A percentile compares a stretch with the other conserved stretches of the same genome.
These are phyloP conservation scores for Neonectria neomacrospora DNA, from an alignment of 2,329 filamentous ascomycete genomes.

Conservation along the genomic window DNA sequence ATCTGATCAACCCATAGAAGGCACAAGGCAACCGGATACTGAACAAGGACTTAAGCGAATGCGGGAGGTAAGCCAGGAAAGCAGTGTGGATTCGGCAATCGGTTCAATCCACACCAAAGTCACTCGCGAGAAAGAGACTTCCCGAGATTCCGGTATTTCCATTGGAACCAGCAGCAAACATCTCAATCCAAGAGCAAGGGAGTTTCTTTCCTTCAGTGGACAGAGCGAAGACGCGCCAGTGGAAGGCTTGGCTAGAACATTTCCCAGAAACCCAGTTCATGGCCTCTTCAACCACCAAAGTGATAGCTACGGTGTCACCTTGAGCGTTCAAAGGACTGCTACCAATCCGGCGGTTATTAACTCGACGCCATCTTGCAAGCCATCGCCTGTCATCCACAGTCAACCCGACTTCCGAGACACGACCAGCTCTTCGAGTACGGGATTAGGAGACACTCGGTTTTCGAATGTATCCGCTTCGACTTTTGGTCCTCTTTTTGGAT, in stretches of 20 bases:
- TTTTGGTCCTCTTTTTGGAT: constrained; percentile 21
- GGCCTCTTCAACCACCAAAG: neutral
- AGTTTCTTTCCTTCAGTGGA: constrained; percentile 47
- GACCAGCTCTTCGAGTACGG: neutral
- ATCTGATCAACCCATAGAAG: constrained; percentile 1
- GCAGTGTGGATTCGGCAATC: constrained; percentile 26
- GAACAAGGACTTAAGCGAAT: neutral
- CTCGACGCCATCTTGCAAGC: neutral
- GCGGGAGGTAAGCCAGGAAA: neutral
- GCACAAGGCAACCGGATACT: constrained; percentile 11
- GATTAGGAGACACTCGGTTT: neutral
- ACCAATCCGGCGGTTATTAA: neutral
- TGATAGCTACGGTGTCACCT: neutral
- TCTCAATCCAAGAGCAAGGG: constrained; percentile 49
- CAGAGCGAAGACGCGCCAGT: neutral
- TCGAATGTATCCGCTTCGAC: constrained; percentile 9
- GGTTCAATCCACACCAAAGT: neutral
- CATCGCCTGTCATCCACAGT: neutral
- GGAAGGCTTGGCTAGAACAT: neutral
- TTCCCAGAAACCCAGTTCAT: neutral
- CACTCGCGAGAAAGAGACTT: constrained; percentile 21
- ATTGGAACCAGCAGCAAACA: constrained; percentile 25
- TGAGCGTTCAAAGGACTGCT: neutral
- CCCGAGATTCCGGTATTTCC: constrained; percentile 36
- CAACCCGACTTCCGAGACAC: neutral